Evolutionary conservation across 805 yeast genomes (phyloP).

Genomic region (Wickerhamomyces rabaulensis): DNA sequence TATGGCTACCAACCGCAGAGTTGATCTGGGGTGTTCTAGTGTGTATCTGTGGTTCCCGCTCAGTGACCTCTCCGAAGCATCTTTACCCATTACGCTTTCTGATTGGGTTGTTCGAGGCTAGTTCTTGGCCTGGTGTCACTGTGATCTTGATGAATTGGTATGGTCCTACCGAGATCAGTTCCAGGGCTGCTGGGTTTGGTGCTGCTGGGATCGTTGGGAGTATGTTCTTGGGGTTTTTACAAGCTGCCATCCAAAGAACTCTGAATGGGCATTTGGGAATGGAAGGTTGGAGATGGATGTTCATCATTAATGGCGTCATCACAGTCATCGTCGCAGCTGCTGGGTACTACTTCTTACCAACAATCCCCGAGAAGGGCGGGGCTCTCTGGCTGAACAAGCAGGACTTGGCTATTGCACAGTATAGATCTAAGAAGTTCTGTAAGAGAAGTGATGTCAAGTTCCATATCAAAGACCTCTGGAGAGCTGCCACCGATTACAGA

Average conservation of each 20-base stretch:
- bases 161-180: slow-evolving; percentile 43
- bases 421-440: slow-evolving; percentile 2
- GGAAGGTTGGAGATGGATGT: slow-evolving; percentile 66
- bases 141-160: slow-evolving; percentile 49
- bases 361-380: slow-evolving; percentile 55
- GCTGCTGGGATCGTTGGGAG: slow-evolving; percentile 60
- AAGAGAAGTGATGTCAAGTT: slow-evolving; percentile 3
- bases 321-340: slow-evolving; percentile 30
- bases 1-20: slow-evolving; percentile 42
- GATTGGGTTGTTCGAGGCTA: slow-evolving; percentile 69
- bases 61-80: slow-evolving; percentile 44
- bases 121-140: slow-evolving; percentile 54
- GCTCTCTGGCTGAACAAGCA: not conserved
- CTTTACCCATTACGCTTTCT: slow-evolving; percentile 61
- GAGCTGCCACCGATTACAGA: slow-evolving; percentile 1
- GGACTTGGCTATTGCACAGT: slow-evolving; percentile 1
- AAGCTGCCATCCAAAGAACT: slow-evolving; percentile 42
- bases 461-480: slow-evolving; percentile 1
- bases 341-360: slow-evolving; percentile 42
- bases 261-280: slow-evolving; percentile 41
- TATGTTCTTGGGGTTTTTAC: slow-evolving; percentile 51
- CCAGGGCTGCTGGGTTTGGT: slow-evolving; percentile 52
- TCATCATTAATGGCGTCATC: slow-evolving; percentile 58
- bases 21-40: slow-evolving; percentile 29
- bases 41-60: slow-evolving; percentile 41